Evolutionary conservation across 1,284 basidiomycete genomes (phyloP).

Genomic region (Naganishia albida): DNA sequence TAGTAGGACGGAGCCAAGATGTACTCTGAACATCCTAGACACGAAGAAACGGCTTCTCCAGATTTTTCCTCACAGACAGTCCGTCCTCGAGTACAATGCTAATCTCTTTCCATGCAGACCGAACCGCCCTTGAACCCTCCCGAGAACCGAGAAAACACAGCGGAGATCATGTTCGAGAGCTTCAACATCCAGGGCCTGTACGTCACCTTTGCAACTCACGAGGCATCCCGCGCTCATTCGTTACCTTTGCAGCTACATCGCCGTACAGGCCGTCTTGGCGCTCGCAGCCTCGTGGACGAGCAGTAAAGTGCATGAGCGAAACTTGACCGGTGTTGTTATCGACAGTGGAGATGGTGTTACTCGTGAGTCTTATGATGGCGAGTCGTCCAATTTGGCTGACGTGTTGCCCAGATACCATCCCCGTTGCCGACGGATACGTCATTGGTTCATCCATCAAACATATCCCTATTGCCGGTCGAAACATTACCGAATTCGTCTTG

Average conservation of each 20-base stretch:
- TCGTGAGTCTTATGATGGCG: conserved; percentile 53
- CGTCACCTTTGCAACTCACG: conserved; percentile 15
- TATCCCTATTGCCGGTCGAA: conserved; percentile 96
- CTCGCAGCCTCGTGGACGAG: conserved; percentile 98
- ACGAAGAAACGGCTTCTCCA: too few relatives aligned
- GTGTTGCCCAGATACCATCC: conserved; percentile 51
- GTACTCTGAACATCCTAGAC: too few relatives aligned
- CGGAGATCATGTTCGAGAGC: conserved; percentile 99
- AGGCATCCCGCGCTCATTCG: not conserved
- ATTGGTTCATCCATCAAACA: conserved; percentile 99
- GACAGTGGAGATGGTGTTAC: conserved; percentile 99
- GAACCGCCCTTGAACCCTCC: conserved; percentile 98
- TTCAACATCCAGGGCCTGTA: conserved; percentile 82
- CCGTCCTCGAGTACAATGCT: not conserved
- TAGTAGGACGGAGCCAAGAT: too few relatives aligned
- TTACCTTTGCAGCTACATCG: conserved; percentile 73
- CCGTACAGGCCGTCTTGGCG: conserved; percentile 98
- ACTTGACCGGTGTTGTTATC: conserved; percentile 95
- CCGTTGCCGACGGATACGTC: conserved; percentile 88
- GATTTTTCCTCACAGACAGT: not conserved
- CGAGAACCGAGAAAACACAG: conserved; percentile 98
- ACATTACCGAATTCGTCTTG: conserved; percentile 96
- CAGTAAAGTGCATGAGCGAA: conserved; percentile 86
- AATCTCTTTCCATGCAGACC: conserved; percentile 62
- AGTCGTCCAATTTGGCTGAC: not conserved